Base-by-base conservation (phyloP, 106 monocot genomes). In the Allium cepa region DNA sequence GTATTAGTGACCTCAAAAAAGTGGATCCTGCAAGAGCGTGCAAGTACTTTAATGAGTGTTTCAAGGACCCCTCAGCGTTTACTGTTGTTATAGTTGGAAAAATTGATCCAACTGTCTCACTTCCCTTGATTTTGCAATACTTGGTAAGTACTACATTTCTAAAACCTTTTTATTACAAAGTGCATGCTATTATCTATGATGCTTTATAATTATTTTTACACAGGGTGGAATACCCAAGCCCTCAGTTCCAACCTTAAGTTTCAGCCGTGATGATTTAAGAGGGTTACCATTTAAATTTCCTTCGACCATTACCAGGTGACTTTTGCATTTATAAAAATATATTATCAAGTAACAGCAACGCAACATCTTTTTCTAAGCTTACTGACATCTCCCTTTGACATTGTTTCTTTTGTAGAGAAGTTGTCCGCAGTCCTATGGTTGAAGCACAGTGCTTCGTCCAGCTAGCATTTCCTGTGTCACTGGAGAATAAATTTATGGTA, bases 391-490 rank as follows among this genome's bases (percentile, higher is more conserved):
- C 22, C 22, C 22, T 22, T 22, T 22, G 22, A 22, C 22, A 22
- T 22, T 63, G 22, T 22, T 22, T 22, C 45, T 59, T 74, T 18
- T 86, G 64, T 66, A 99, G 97, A 71, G 97, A 99, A 76, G 77
- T 81, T 57, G 97, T 99, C 3, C 84, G 83, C 70, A 99, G 92
- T 66, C 97, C 92, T 71, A 99, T 99, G 99, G 99, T 99, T 57
- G 97, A 99, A 79, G 99, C 90, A 56, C 92, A 99, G 69, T 99
- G 99, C 67, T 93, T 79, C 87, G 99, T 99, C 52, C 99, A 99
- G 69, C 77, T 99, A 60, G 89, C 90, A n/a, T 99, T 99, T 66
- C 99, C 99, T 65, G 93, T 99, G 17, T 50, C 75, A 62, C 63
- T 99, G n/a, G 93, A 93, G 68, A 93, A 81, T 76, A 72, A 67